A percentile compares a stretch with the other conserved stretches of the same genome.
Conservation (phyloP, 1,284 basidiomycete genomes). For the Ceratobasidium sp. region DNA sequence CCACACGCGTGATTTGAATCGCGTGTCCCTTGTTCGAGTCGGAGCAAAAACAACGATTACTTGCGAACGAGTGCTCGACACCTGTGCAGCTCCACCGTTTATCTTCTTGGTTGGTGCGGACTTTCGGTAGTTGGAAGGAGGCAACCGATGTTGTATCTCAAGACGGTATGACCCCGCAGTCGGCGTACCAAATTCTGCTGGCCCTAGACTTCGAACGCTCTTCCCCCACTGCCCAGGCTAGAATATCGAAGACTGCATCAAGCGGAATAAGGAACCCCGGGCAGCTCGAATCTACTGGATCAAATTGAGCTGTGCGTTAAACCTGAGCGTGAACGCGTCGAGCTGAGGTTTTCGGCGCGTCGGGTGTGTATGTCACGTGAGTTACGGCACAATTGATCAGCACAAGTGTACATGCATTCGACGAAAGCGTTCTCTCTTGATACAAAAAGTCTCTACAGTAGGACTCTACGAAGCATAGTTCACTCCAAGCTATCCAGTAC, state of each 20-base stretch:
- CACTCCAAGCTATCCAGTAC: background rate
- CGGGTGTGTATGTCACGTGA: constrained; percentile 25
- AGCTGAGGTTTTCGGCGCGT: constrained; percentile 2
- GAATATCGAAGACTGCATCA: no score
- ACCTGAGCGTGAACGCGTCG: no score
- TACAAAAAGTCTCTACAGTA: constrained; percentile 6
- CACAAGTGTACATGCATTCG: background rate
- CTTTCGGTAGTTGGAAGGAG: background rate
- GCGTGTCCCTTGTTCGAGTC: constrained; percentile 11
- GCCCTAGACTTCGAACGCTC: background rate
- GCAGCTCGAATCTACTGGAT: no score
- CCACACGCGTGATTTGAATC: background rate
- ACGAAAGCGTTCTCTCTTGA: constrained; percentile 5
- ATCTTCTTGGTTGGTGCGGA: background rate
- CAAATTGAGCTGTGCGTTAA: no score
- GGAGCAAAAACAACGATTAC: background rate
- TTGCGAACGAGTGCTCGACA: constrained; percentile 9
- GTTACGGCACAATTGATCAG: constrained; percentile 5
- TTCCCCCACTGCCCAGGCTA: no score
- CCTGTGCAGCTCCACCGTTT: constrained; percentile 22
- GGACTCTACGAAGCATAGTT: background rate
- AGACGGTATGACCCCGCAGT: constrained; percentile 5
- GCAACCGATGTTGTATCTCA: background rate
- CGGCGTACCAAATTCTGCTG: background rate
- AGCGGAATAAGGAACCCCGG: no score